These are phyloP conservation scores for Wickerhamiella azyma DNA, from an alignment of 805 yeast genomes.

Conservation along the genomic window DNA sequence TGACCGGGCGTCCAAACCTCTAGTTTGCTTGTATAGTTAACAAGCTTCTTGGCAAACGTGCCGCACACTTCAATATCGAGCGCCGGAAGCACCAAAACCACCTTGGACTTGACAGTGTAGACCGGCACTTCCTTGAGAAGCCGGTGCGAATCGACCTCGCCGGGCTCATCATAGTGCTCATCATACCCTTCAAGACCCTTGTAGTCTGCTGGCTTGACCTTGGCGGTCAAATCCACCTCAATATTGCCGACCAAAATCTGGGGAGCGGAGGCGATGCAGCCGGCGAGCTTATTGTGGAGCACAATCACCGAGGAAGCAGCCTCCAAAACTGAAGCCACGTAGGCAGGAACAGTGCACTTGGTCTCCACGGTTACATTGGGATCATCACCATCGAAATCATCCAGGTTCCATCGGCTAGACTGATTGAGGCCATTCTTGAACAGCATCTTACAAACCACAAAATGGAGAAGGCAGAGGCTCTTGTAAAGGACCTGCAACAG, in stretches of 20 bases:
- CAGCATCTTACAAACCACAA: slow-evolving; percentile 10
- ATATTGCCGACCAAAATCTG: background rate
- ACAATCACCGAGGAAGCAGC: background rate
- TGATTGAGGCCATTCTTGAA: slow-evolving; percentile 29
- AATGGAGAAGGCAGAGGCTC: slow-evolving; percentile 5
- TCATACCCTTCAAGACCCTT: slow-evolving; percentile 6
- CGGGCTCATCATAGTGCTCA: background rate
- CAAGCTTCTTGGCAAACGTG: background rate
- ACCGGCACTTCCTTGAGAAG: background rate
- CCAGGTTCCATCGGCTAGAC: slow-evolving; percentile 41
- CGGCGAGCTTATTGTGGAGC: slow-evolving; percentile 1
- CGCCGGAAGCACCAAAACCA: background rate
- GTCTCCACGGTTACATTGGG: slow-evolving; percentile 6
- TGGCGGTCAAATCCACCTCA: background rate
- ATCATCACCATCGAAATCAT: slow-evolving; percentile 29
- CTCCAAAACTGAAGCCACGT: slow-evolving; percentile 13
- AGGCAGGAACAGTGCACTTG: slow-evolving; percentile 5
- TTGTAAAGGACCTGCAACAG: slow-evolving; percentile 15
- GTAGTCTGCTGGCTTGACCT: background rate
- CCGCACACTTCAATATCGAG: slow-evolving; percentile 4
- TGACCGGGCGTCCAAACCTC: slow-evolving; percentile 3
- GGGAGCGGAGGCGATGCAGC: background rate
- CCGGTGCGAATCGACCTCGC: slow-evolving; percentile 1
- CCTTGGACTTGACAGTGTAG: background rate
- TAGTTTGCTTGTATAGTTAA: background rate